phyloP scores from a whole-genome alignment of 768 basidiomycete species.

The Auriscalpium vulgare region DNA sequence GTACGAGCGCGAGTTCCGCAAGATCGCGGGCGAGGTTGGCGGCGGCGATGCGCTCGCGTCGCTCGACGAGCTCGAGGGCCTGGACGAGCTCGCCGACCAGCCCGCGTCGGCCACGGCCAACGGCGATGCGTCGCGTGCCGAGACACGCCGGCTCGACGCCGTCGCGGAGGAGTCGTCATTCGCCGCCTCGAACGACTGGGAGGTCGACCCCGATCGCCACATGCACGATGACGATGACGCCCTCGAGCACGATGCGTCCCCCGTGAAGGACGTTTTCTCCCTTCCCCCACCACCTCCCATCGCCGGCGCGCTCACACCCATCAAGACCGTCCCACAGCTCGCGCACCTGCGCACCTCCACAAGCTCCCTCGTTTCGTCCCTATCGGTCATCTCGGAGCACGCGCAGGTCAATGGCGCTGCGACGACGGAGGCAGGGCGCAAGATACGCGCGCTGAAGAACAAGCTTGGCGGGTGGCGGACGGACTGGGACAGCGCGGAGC shows the following conservation, averaged over 20 bases:
- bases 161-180: conserved; percentile 24
- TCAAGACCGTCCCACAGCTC: conserved; percentile 56
- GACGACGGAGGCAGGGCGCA: conserved; percentile 78
- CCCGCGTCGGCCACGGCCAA: conserved; percentile 21
- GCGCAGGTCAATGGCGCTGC: conserved; percentile 84
- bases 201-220: conserved; percentile 44
- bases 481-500: conserved; percentile 82
- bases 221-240: conserved; percentile 36
- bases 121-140: conserved; percentile 12
- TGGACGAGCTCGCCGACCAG: conserved; percentile 39
- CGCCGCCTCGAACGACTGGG: conserved; percentile 44
- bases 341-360: conserved; percentile 68
- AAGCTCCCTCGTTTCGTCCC: conserved; percentile 62
- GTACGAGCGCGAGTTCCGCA: conserved; percentile 72
- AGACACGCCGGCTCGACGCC: conserved; percentile 16
- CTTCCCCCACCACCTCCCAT: conserved; percentile 36
- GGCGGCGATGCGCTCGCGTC: conserved; percentile 65
- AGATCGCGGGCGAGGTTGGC: conserved; percentile 69
- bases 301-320: conserved; percentile 45
- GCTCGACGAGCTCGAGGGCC: conserved; percentile 52
- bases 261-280: conserved; percentile 51
- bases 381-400: conserved; percentile 76
- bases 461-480: conserved; percentile 71
- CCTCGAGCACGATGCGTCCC: conserved; percentile 38
- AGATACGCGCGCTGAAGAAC: conserved; percentile 80